These are phyloP conservation scores for Phytophthora colocasiae DNA, from an alignment of 352 stramenopile genomes.

Conservation along the genomic window DNA sequence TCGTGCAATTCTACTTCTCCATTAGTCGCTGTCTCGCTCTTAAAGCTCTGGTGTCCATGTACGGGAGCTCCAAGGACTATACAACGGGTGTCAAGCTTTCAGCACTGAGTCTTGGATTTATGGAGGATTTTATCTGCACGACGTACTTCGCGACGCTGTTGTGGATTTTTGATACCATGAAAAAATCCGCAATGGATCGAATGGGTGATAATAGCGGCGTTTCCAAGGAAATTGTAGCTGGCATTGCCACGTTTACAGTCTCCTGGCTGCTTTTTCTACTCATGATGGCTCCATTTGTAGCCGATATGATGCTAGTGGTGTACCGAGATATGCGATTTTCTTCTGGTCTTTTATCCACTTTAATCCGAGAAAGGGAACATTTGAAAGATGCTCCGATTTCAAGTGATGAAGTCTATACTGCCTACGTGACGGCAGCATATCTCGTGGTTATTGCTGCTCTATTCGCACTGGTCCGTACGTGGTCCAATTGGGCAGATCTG, in stretches of 20 bases:
- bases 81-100: constrained; percentile 14
- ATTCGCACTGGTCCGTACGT: constrained; percentile 3
- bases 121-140: constrained; percentile 40
- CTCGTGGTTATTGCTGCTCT: constrained; percentile 2
- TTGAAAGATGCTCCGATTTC: constrained; percentile 9
- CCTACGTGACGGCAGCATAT: neutral
- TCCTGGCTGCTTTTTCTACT: constrained; percentile 7
- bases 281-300: constrained; percentile 4
- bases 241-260: constrained; percentile 4
- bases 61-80: constrained; percentile 18
- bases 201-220: neutral
- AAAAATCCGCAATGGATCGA: neutral
- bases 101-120: constrained; percentile 26
- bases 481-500: constrained; percentile 6
- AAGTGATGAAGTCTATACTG: constrained; percentile 3
- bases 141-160: constrained; percentile 33
- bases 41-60: constrained; percentile 25
- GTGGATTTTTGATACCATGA: constrained; percentile 28
- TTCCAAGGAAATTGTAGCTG: neutral
- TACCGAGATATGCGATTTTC: constrained; percentile 11
- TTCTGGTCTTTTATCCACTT: constrained; percentile 1
- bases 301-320: constrained; percentile 14
- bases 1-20: constrained; percentile 29
- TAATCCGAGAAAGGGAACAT: constrained; percentile 4
- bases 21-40: constrained; percentile 24